Evolutionary conservation across 2,329 filamentous ascomycete species (phyloP).

Genomic region (Cladophialophora bantiana): DNA sequence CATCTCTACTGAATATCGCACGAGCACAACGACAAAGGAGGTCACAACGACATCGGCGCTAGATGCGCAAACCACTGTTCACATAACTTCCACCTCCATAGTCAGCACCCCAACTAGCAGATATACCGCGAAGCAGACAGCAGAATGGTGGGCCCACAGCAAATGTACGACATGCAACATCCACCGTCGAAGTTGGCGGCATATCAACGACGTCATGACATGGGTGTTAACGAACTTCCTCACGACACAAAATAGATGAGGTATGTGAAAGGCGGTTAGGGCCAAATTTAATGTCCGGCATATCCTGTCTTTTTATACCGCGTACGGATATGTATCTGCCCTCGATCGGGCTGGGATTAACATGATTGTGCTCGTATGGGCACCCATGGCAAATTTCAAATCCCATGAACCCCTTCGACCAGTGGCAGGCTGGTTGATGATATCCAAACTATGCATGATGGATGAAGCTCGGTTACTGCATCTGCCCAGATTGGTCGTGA

Average conservation of each 20-base stretch:
- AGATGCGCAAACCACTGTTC: constrained; percentile 1
- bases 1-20: not conserved
- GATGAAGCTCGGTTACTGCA: too few species aligned
- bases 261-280: too few species aligned
- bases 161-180: constrained; percentile 7
- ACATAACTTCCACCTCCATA: not conserved
- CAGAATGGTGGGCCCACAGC: constrained; percentile 3
- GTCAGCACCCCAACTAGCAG: not conserved
- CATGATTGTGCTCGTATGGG: not conserved
- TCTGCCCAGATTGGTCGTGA: too few species aligned
- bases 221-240: not conserved
- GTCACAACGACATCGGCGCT: not conserved
- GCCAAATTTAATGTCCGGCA: too few species aligned
- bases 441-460: too few species aligned
- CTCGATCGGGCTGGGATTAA: not conserved
- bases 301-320: too few species aligned
- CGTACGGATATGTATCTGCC: not conserved
- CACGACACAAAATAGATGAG: not conserved
- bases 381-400: constrained; percentile 1
- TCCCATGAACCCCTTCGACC: not conserved
- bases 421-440: not conserved
- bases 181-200: constrained; percentile 1
- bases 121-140: constrained; percentile 5
- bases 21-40: not conserved
- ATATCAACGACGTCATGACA: not conserved